These are phyloP conservation scores for Melampsora americana DNA, from an alignment of 1,284 basidiomycete species.

Conservation along the genomic window DNA sequence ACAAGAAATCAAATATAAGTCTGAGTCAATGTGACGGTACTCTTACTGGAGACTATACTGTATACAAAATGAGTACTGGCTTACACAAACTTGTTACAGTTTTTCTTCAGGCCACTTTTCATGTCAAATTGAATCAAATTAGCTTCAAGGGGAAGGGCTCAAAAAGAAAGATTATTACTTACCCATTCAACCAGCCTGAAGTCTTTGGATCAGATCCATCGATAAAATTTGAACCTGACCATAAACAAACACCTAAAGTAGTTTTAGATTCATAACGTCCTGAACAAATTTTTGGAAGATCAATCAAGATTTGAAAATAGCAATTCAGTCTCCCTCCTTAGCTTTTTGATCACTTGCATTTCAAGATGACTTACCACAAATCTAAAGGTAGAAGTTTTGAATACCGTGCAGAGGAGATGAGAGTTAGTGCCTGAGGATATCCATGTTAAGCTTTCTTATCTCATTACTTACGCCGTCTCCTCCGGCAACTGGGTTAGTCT, in stretches of 20 bases:
- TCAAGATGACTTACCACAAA: not conserved
- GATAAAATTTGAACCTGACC: not conserved
- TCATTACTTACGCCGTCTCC: not conserved
- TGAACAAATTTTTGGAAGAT: no score
- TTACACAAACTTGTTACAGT: constrained; percentile 35
- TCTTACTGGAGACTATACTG: not conserved
- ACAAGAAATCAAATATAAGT: not conserved
- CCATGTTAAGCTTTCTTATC: not conserved
- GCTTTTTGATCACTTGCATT: not conserved
- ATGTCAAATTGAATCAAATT: not conserved
- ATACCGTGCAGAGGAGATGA: not conserved
- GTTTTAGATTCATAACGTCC: no score
- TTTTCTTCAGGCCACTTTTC: not conserved
- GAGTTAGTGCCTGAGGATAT: not conserved
- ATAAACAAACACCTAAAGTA: not conserved
- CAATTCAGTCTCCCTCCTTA: not conserved
- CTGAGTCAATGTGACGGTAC: not conserved
- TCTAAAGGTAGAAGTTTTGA: not conserved
- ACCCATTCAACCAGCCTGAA: constrained; percentile 1
- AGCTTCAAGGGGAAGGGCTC: not conserved
- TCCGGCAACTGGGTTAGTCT: constrained; percentile 3
- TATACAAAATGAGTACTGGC: not conserved
- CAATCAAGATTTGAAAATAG: not conserved
- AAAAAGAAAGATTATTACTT: not conserved
- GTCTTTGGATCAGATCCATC: not conserved